Evolutionary conservation across 441 rosid species (phyloP), one percentile per base, ranked within the genome.

Genomic region (Arabidopsis hybrid): DNA sequence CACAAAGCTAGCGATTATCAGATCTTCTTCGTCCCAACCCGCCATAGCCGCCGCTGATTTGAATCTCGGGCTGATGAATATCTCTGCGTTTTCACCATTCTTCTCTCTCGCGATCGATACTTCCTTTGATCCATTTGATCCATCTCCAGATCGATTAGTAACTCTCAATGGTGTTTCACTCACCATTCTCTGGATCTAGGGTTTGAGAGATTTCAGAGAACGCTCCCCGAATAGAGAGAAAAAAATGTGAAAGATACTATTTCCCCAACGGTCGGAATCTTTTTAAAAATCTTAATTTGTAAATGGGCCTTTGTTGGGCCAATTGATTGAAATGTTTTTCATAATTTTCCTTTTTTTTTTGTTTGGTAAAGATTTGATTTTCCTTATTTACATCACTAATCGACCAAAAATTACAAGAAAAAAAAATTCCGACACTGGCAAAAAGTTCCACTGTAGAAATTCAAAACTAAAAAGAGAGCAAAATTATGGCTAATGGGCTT

Each of bases 1-100:
- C 0, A 89, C 83, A 16, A 91, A 87, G 76, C 87, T 86, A 34
- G 97, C 96, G 4, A 89, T 32, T 2, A 95, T 64, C 38, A 95
- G 86, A 29, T 97, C 89, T 64, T 91, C 97, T 60, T 91, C 99
- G 60, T 95, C 98, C 99, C 99, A 95, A 21, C 99, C 99, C 11
- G 96, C 98, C 93, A 91, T 82, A 79, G 96, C 97, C 6, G 93
- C 99, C 73, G 80, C 85, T 0, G 95, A 90, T 82, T 83, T 95
- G 85, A 95, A 91, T 78, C 97, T 73, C 34, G 99, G 97, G 67
- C 97, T 90, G 77, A 95, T 81, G 76, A 90, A 46, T 65, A 69
- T 50, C 18, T 81, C 87, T 8, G 51, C 72, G 32, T 59, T 81
- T 63, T 61, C 75, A 70, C 70, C 57, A 67, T 58, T 76, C 43